Conservation (phyloP, 2,329 filamentous ascomycete genomes). For the Colletotrichum echinochloae region DNA sequence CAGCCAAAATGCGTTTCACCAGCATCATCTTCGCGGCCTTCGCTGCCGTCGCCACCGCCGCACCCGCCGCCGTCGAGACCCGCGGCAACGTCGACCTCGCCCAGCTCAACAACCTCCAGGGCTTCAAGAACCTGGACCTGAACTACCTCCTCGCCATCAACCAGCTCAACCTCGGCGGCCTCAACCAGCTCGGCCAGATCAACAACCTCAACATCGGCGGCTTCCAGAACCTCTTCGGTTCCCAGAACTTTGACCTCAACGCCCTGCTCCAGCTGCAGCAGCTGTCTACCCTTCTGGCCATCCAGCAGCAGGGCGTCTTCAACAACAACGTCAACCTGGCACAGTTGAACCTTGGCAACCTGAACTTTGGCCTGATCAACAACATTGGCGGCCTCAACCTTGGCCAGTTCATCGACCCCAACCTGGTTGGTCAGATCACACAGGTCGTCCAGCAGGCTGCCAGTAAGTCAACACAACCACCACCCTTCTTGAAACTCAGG, state of each 20-base stretch:
- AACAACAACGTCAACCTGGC: slow-evolving; percentile 47
- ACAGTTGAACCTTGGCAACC: slow-evolving; percentile 44
- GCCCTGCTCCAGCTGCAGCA: slow-evolving; percentile 55
- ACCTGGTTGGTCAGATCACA: slow-evolving; percentile 46
- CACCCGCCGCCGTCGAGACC: slow-evolving; percentile 57
- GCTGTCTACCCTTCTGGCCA: slow-evolving; percentile 53
- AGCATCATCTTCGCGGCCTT: slow-evolving; percentile 60
- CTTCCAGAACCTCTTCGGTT: slow-evolving; percentile 57
- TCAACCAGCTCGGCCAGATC: slow-evolving; percentile 50
- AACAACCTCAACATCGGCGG: slow-evolving; percentile 56
- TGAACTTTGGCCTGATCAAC: slow-evolving; percentile 49
- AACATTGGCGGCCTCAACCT: slow-evolving; percentile 46
- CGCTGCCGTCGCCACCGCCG: slow-evolving; percentile 50
- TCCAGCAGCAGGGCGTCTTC: slow-evolving; percentile 49
- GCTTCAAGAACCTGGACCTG: slow-evolving; percentile 55
- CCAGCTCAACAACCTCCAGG: slow-evolving; percentile 55
- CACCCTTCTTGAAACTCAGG: background rate
- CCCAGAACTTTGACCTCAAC: slow-evolving; percentile 56
- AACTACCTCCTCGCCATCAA: slow-evolving; percentile 62
- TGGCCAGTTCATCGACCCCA: slow-evolving; percentile 47
- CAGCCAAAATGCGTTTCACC: slow-evolving; percentile 62
- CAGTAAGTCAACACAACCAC: background rate
- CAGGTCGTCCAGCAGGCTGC: slow-evolving; percentile 45
- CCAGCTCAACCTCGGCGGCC: slow-evolving; percentile 57
- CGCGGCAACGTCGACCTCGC: slow-evolving; percentile 56